phyloP scores from a whole-genome alignment of 495 filamentous ascomycete species.

The Rusavskia elegans region DNA sequence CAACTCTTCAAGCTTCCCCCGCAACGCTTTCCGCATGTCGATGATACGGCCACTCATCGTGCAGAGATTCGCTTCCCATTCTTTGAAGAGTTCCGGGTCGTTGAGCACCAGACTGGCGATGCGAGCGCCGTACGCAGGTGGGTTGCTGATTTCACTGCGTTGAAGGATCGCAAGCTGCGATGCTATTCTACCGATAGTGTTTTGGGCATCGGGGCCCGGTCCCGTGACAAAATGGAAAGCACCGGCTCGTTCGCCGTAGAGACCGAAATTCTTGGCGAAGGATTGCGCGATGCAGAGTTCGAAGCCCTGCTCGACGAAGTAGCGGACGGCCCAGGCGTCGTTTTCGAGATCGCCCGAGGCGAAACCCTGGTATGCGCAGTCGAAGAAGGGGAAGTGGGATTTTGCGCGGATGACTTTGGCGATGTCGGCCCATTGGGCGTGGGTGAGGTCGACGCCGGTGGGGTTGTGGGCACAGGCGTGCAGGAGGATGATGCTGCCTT shows the following conservation, averaged over 20 bases:
- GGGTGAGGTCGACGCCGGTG: slow-evolving; percentile 89
- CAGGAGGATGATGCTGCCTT: slow-evolving; percentile 73
- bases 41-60: slow-evolving; percentile 94
- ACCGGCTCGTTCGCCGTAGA: slow-evolving; percentile 91
- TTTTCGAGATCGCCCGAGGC: slow-evolving; percentile 75
- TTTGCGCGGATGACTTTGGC: slow-evolving; percentile 55
- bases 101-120: slow-evolving; percentile 78
- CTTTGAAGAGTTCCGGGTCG: slow-evolving; percentile 62
- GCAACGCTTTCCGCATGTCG: slow-evolving; percentile 65
- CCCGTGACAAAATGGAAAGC: slow-evolving; percentile 90
- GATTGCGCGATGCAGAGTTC: slow-evolving; percentile 91
- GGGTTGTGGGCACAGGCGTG: slow-evolving; percentile 98
- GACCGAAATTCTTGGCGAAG: slow-evolving; percentile 97
- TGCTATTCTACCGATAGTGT: slow-evolving; percentile 50
- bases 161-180: slow-evolving; percentile 90
- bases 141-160: slow-evolving; percentile 92
- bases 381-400: slow-evolving; percentile 95
- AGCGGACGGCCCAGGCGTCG: slow-evolving; percentile 80
- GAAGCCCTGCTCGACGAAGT: slow-evolving; percentile 90
- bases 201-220: slow-evolving; percentile 46
- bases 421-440: slow-evolving; percentile 86
- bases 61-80: slow-evolving; percentile 84
- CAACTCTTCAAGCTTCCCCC: slow-evolving; percentile 60
- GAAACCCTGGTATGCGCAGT: slow-evolving; percentile 96
- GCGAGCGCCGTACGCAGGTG: slow-evolving; percentile 80